These are phyloP conservation scores for Nakazawaea populi DNA, from an alignment of 805 yeast genomes.

Conservation along the genomic window DNA sequence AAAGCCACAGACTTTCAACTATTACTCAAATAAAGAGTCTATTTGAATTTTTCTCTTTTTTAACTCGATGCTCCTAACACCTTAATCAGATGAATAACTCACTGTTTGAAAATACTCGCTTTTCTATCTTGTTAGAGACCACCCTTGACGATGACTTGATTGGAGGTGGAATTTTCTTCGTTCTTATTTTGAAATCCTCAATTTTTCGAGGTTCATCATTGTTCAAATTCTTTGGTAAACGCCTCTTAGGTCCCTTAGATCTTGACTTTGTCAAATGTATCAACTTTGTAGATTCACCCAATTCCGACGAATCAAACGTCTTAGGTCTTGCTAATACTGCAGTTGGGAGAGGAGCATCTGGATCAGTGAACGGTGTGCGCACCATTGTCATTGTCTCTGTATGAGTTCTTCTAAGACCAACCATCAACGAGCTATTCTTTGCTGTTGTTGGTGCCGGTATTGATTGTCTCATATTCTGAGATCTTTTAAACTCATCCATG, in stretches of 20 bases:
- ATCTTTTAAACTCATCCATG: conserved; percentile 2
- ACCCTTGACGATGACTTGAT: conserved; percentile 21
- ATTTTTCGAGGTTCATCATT: neutral
- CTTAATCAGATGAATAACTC: conserved; percentile 18
- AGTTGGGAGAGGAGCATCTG: conserved; percentile 1
- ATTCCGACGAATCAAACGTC: conserved; percentile 15
- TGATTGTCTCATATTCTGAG: neutral
- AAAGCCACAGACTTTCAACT: no score
- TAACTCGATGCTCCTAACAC: neutral
- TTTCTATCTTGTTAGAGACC: conserved; percentile 13
- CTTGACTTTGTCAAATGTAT: conserved; percentile 40
- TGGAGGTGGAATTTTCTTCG: conserved; percentile 21
- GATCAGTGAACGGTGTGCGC: conserved; percentile 7
- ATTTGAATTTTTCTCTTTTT: neutral
- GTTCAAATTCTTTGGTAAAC: conserved; percentile 30
- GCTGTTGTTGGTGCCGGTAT: neutral
- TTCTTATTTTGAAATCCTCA: conserved; percentile 8
- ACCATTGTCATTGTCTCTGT: conserved; percentile 3
- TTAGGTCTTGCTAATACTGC: conserved; percentile 11
- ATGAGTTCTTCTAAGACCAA: neutral
- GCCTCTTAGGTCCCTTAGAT: conserved; percentile 47
- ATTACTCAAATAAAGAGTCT: no score
- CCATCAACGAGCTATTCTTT: neutral
- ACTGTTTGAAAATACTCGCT: conserved; percentile 14
- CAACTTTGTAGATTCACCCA: conserved; percentile 21